Conservation (phyloP, 2,329 filamentous ascomycete genomes). For the Lojkania enalia region DNA sequence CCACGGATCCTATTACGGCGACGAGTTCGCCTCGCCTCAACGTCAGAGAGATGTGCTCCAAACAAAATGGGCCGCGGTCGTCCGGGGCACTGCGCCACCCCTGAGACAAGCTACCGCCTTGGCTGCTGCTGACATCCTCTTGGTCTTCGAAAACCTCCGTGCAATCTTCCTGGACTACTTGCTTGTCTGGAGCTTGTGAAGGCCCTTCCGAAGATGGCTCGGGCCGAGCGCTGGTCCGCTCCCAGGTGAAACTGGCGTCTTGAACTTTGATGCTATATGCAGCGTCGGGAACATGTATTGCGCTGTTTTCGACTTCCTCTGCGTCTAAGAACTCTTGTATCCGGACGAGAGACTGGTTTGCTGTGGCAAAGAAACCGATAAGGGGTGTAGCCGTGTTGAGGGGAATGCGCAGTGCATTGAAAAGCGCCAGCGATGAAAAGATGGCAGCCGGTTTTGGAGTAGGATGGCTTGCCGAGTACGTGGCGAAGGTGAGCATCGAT, state of each 20-base stretch:
- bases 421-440: slow-evolving; percentile 1
- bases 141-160: background rate
- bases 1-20: slow-evolving; percentile 76
- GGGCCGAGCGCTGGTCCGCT: background rate
- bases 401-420: slow-evolving; percentile 1
- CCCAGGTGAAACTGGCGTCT: background rate
- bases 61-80: background rate
- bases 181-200: background rate
- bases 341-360: background rate
- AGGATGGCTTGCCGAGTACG: background rate
- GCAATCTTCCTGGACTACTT: background rate
- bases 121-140: no score
- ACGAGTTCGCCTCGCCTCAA: slow-evolving; percentile 71
- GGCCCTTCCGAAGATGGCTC: background rate
- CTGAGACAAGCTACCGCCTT: no score
- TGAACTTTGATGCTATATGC: background rate
- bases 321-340: background rate
- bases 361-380: background rate
- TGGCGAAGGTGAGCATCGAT: background rate
- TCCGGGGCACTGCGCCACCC: background rate
- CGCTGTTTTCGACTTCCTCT: background rate
- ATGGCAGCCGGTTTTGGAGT: background rate
- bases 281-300: background rate
- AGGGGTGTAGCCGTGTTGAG: background rate
- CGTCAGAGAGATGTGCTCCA: slow-evolving; percentile 18